Evolutionary conservation across 768 basidiomycete genomes (phyloP), one percentile per base, ranked within the genome.

Genomic region (Peribolospora kevripleyi): DNA sequence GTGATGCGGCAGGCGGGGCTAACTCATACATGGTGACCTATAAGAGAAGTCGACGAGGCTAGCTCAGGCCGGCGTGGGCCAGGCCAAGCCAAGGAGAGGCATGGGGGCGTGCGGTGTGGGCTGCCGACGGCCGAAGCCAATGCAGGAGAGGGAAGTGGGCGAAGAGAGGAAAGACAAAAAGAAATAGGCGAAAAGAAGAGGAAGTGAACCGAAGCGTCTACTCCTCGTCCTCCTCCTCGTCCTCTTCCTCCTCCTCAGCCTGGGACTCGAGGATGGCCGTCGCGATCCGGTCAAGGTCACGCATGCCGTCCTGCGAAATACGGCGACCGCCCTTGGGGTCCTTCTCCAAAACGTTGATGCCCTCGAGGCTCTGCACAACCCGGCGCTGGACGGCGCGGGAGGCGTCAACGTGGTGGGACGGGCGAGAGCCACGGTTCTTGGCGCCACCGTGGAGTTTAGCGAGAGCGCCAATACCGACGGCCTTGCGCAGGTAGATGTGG

Each of bases 301-400:
- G 81, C 70, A 86, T 84, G 60, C 91, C 91, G 66, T 95, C 91
- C 72, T 95, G 90, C 67, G 79, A 80, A 68, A 97, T 91, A 72
- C 84, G 79, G 65, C 93, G 80, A 59, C 91, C 91, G 63, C 91
- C 93, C 45, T 61, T 59, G 66, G 90, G 87, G 58, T 82, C 78
- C 71, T 81, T 76, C 73, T 97, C 93, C 64, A 97, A 75, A 57
- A 97, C 93, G 65, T 90, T 90, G 66, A 98, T 95, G 76, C 91
- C 93, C 76, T 95, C 91, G 63, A 97, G 74, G 49, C 87, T 79
- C 72, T 98, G 91, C 73, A 90, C 87, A 62, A 95, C 73, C 72
- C 84, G 88, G 67, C 90, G 82, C 71, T 95, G 87, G 52, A 95
- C 84, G 55, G 80, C 80, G 54, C 61, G 59, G 47, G 90, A 87